phyloP scores from a whole-genome alignment of 2,329 filamentous ascomycete species.

The Calonectria multiphialidica region DNA sequence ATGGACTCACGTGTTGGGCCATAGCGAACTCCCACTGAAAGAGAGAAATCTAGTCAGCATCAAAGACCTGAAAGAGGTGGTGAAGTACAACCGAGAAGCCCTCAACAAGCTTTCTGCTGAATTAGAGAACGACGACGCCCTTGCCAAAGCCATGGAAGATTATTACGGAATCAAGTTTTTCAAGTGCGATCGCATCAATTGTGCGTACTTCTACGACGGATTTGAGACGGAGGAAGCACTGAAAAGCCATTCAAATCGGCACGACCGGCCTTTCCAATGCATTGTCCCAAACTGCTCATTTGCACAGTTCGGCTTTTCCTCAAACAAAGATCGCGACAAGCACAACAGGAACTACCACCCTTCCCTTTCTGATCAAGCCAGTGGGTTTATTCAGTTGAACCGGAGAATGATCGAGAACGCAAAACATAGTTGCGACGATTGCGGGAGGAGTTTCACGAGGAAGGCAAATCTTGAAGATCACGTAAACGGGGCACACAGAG shows the following conservation, averaged over 20 bases:
- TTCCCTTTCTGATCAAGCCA: neutral
- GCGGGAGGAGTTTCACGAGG: slow-evolving; percentile 53
- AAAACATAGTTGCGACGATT: slow-evolving; percentile 47
- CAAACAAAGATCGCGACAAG: slow-evolving; percentile 52
- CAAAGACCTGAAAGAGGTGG: slow-evolving; percentile 24
- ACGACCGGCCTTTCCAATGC: slow-evolving; percentile 56
- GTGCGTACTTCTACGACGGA: slow-evolving; percentile 57
- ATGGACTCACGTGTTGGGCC: slow-evolving; percentile 14
- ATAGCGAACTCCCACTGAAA: neutral
- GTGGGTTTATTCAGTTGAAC: neutral
- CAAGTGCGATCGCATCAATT: slow-evolving; percentile 56
- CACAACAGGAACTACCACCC: slow-evolving; percentile 30
- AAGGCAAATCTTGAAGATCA: slow-evolving; percentile 51
- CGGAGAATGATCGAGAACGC: neutral
- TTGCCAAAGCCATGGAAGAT: slow-evolving; percentile 32
- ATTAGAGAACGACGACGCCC: slow-evolving; percentile 13
- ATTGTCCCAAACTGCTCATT: slow-evolving; percentile 47
- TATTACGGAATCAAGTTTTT: slow-evolving; percentile 54
- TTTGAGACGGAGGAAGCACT: slow-evolving; percentile 47
- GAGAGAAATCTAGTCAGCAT: slow-evolving; percentile 23
- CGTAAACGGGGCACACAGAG: slow-evolving; percentile 49
- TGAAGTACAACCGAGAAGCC: slow-evolving; percentile 36
- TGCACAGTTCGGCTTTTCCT: slow-evolving; percentile 52
- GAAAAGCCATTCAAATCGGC: slow-evolving; percentile 52
- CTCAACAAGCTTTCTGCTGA: slow-evolving; percentile 41